phyloP scores from a whole-genome alignment of 768 basidiomycete genomes.

The Lentinula detonsa region DNA sequence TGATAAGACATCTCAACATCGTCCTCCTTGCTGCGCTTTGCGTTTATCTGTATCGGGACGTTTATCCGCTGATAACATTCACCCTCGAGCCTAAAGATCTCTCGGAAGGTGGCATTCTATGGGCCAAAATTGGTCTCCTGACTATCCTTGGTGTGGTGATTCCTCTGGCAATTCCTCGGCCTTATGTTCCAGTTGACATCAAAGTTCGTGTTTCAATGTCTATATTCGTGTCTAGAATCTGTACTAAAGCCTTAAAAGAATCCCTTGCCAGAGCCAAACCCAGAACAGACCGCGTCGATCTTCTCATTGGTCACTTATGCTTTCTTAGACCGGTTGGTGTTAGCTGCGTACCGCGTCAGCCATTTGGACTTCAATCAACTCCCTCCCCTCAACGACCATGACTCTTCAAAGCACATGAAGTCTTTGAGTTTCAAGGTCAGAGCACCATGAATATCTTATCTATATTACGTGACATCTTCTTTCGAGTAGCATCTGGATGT shows the following conservation, averaged over 20 bases:
- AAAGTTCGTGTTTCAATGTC: slow-evolving; percentile 17
- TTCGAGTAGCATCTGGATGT: slow-evolving; percentile 27
- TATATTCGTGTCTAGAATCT: neutral
- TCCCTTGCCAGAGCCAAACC: slow-evolving; percentile 18
- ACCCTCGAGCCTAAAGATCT: slow-evolving; percentile 43
- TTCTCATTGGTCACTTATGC: slow-evolving; percentile 32
- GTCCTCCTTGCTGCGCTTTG: slow-evolving; percentile 41
- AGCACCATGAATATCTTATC: neutral
- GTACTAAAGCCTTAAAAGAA: neutral
- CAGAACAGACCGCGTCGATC: slow-evolving; percentile 40
- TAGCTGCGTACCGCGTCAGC: slow-evolving; percentile 19
- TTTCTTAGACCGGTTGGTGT: slow-evolving; percentile 32
- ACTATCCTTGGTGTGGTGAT: slow-evolving; percentile 37
- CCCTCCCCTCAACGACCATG: slow-evolving; percentile 27
- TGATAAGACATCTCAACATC: slow-evolving; percentile 39
- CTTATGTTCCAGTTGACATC: slow-evolving; percentile 54
- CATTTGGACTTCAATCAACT: slow-evolving; percentile 26
- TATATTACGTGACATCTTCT: slow-evolving; percentile 3
- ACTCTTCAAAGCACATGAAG: slow-evolving; percentile 18
- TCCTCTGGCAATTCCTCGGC: slow-evolving; percentile 50
- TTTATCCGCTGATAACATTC: slow-evolving; percentile 56
- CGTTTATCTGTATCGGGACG: slow-evolving; percentile 51
- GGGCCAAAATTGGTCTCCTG: slow-evolving; percentile 47
- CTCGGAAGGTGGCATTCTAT: slow-evolving; percentile 41
- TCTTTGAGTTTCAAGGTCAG: slow-evolving; percentile 18